Percentiles rank a stretch among this genome's conserved stretches.
phyloP scores from a whole-genome alignment of 495 filamentous ascomycete species.

The Bathelium albidoporum region DNA sequence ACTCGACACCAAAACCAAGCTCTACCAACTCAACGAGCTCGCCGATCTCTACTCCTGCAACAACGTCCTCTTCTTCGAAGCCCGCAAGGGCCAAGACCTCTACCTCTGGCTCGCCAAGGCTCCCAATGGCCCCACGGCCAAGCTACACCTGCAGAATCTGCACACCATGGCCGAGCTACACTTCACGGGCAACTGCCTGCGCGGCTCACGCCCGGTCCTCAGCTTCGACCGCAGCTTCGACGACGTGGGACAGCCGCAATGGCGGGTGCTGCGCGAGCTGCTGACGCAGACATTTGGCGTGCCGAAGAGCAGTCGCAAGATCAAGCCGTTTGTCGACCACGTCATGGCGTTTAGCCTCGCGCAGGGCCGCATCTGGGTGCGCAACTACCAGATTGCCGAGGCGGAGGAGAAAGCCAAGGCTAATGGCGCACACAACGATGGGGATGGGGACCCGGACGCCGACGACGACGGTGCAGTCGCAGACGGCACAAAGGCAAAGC shows the following conservation, averaged over 20 bases:
- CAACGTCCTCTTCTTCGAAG: slow-evolving; percentile 94
- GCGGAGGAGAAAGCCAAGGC: slow-evolving; percentile 49
- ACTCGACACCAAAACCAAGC: slow-evolving; percentile 78
- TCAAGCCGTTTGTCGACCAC: slow-evolving; percentile 93
- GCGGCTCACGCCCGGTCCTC: slow-evolving; percentile 87
- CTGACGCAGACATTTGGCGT: slow-evolving; percentile 90
- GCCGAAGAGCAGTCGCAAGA: slow-evolving; percentile 72
- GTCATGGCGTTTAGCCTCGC: slow-evolving; percentile 87
- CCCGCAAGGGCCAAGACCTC: slow-evolving; percentile 84
- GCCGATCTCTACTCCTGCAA: slow-evolving; percentile 99
- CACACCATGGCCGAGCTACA: slow-evolving; percentile 95
- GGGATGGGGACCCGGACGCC: slow-evolving; percentile 27
- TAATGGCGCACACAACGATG: slow-evolving; percentile 9
- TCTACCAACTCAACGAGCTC: slow-evolving; percentile 87
- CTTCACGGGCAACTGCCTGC: slow-evolving; percentile 93
- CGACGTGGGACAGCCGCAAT: slow-evolving; percentile 57
- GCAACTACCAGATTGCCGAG: slow-evolving; percentile 87
- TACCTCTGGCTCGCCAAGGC: slow-evolving; percentile 91
- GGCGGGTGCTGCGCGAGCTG: slow-evolving; percentile 71
- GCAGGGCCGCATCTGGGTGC: slow-evolving; percentile 93
- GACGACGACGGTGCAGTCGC: slow-evolving; percentile 14
- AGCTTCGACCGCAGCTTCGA: slow-evolving; percentile 88
- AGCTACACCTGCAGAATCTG: slow-evolving; percentile 63
- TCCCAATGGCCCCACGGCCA: slow-evolving; percentile 90
- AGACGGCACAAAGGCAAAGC: slow-evolving; percentile 14